Evolutionary conservation across 306 rosid species (phyloP).

Genomic region (Glycine tomentella): DNA sequence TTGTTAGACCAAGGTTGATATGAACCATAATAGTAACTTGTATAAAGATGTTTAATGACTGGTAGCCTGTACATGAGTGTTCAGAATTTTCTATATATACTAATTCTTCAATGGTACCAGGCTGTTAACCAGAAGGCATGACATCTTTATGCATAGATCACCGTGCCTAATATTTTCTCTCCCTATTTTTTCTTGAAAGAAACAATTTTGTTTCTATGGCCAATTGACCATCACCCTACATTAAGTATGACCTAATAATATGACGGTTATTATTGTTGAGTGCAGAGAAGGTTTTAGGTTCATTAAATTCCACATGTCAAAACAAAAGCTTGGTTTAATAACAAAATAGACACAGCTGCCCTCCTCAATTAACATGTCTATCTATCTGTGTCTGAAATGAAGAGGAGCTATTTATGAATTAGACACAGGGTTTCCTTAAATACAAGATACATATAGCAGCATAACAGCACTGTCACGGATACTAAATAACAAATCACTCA

Average conservation of each 20-base stretch:
- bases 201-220: background rate
- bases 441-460: constrained; percentile 37
- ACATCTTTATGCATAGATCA: background rate
- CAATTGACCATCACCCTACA: background rate
- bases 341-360: background rate
- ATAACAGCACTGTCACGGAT: background rate
- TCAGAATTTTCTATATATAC: background rate
- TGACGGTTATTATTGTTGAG: background rate
- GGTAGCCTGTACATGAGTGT: background rate
- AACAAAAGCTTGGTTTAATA: constrained; percentile 10
- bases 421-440: background rate
- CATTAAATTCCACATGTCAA: background rate
- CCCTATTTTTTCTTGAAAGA: background rate
- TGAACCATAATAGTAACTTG: no score
- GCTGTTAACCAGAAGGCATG: background rate
- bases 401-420: background rate
- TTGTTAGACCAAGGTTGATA: no score
- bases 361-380: background rate
- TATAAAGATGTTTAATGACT: background rate
- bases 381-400: background rate
- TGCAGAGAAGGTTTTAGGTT: background rate
- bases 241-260: constrained; percentile 1
- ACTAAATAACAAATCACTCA: constrained; percentile 19
- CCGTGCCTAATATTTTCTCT: constrained; percentile 3
- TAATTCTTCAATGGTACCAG: background rate